Evolutionary conservation across 106 monocot genomes (phyloP).

Genomic region (Posidonia australis): DNA sequence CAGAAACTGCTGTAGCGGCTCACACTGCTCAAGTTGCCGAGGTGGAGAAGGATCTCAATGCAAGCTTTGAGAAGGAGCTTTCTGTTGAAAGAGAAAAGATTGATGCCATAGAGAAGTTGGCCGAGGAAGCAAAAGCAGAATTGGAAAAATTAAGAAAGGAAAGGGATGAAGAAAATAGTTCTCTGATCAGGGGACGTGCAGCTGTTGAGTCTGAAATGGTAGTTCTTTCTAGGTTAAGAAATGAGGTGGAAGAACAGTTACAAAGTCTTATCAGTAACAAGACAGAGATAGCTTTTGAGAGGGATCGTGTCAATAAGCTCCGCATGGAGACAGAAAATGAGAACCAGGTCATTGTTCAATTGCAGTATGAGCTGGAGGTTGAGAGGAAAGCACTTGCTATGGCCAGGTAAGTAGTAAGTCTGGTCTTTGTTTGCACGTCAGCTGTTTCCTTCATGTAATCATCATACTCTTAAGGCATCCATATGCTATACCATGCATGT

Average conservation of each 20-base stretch:
- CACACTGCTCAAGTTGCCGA: slow-evolving; percentile 78
- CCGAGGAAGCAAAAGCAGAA: slow-evolving; percentile 69
- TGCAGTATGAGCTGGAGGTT: slow-evolving; percentile 93
- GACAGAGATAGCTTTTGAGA: slow-evolving; percentile 64
- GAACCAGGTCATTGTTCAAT: slow-evolving; percentile 46
- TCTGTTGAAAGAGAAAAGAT: slow-evolving; percentile 70
- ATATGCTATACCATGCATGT: not conserved
- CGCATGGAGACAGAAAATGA: slow-evolving; percentile 60
- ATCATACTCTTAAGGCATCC: not conserved
- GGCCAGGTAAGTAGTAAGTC: slow-evolving; percentile 82
- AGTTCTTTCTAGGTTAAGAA: slow-evolving; percentile 63
- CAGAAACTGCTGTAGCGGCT: slow-evolving; percentile 79
- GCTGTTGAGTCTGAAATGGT: slow-evolving; percentile 93
- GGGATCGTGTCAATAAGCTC: slow-evolving; percentile 58
- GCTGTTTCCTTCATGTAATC: not conserved
- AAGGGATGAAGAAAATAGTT: slow-evolving; percentile 72
- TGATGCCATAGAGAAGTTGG: slow-evolving; percentile 69
- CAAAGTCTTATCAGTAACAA: slow-evolving; percentile 58
- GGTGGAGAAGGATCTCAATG: slow-evolving; percentile 89
- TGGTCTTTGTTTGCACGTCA: not conserved
- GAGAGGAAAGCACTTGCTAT: slow-evolving; percentile 89
- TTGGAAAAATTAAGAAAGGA: slow-evolving; percentile 57
- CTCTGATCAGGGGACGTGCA: slow-evolving; percentile 49
- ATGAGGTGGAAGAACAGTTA: slow-evolving; percentile 71
- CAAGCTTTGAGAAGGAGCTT: slow-evolving; percentile 76